phyloP scores from a whole-genome alignment of 1,284 basidiomycete species.

The Irpex sp. region DNA sequence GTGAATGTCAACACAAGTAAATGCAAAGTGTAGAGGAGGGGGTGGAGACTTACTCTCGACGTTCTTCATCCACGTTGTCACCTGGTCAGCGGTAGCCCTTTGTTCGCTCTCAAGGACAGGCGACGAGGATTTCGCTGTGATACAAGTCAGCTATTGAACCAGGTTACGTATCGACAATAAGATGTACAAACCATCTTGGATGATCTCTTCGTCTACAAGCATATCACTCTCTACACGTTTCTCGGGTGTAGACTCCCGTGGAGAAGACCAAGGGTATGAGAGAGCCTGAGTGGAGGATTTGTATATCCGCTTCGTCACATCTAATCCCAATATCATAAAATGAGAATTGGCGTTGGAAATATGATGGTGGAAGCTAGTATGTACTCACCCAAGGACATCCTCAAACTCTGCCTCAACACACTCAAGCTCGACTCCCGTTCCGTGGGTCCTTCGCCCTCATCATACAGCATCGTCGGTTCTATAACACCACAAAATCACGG shows the following conservation, averaged over 20 bases:
- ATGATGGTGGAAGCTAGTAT: too few species aligned
- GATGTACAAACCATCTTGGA: slow-evolving; percentile 36
- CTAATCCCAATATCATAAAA: slow-evolving; percentile 35
- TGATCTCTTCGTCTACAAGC: slow-evolving; percentile 41
- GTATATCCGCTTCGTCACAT: slow-evolving; percentile 54
- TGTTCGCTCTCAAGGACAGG: slow-evolving; percentile 49
- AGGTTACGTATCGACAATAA: background rate
- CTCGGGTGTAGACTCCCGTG: slow-evolving; percentile 15
- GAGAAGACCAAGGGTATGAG: slow-evolving; percentile 14
- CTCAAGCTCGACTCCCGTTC: slow-evolving; percentile 30
- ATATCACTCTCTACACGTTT: slow-evolving; percentile 29
- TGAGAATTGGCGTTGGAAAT: too few species aligned
- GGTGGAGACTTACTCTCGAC: too few species aligned
- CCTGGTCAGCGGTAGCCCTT: slow-evolving; percentile 54
- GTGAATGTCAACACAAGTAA: too few species aligned
- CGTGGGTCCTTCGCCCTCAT: slow-evolving; percentile 14
- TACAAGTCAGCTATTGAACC: background rate
- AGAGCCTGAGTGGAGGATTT: slow-evolving; percentile 43
- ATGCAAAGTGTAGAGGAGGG: too few species aligned
- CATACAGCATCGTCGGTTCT: slow-evolving; percentile 21
- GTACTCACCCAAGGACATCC: slow-evolving; percentile 65
- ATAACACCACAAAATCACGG: too few species aligned
- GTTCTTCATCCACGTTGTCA: slow-evolving; percentile 74
- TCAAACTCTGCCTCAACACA: slow-evolving; percentile 62
- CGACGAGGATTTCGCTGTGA: slow-evolving; percentile 42